Conservation (phyloP, 192 early-diverging fungal genomes). For the Coemansia furcata region DNA sequence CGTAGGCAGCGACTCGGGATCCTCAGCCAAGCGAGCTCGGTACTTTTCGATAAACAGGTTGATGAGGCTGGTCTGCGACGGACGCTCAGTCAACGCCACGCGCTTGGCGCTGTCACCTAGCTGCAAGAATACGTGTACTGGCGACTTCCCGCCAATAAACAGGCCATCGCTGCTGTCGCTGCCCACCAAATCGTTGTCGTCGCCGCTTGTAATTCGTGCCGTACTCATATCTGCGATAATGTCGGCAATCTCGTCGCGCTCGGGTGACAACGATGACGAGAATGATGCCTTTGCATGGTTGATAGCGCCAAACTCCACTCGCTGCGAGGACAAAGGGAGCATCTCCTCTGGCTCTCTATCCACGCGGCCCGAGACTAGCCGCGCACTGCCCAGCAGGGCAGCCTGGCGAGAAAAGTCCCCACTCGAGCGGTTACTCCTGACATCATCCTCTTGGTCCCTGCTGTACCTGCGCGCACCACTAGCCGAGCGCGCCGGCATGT, state of each 20-base stretch:
- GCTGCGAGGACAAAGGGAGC: slow-evolving; percentile 22
- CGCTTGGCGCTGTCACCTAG: slow-evolving; percentile 64
- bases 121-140: slow-evolving; percentile 57
- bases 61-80: slow-evolving; percentile 58
- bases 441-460: slow-evolving; percentile 3
- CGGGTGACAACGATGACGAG: slow-evolving; percentile 22
- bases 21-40: slow-evolving; percentile 58
- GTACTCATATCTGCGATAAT: slow-evolving; percentile 53
- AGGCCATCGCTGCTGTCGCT: slow-evolving; percentile 9
- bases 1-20: slow-evolving; percentile 58
- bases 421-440: slow-evolving; percentile 3
- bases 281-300: slow-evolving; percentile 18
- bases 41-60: slow-evolving; percentile 78
- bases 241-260: slow-evolving; percentile 46
- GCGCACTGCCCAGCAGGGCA: slow-evolving; percentile 4
- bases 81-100: slow-evolving; percentile 52
- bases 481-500: slow-evolving; percentile 4
- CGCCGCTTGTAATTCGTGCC: slow-evolving; percentile 14
- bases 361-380: slow-evolving; percentile 11
- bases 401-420: background rate
- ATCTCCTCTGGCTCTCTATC: slow-evolving; percentile 8
- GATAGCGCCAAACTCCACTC: slow-evolving; percentile 40
- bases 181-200: background rate
- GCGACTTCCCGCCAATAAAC: background rate
- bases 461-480: slow-evolving; percentile 20